Evolutionary conservation across 2,329 filamentous ascomycete species (phyloP).

Genomic region (Colletotrichum magnum): DNA sequence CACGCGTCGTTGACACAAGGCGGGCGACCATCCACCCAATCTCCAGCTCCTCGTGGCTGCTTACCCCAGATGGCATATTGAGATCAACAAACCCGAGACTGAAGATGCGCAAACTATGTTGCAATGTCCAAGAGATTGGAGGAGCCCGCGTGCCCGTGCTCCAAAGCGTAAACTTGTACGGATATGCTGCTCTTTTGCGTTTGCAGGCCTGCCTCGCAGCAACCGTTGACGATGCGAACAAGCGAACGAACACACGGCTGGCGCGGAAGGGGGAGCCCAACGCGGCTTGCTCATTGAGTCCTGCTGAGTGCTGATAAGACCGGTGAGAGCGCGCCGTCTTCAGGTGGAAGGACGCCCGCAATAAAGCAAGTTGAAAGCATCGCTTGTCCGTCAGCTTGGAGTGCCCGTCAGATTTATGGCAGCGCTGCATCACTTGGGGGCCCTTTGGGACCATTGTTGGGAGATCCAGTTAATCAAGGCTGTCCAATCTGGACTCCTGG

Average conservation of each 20-base stretch:
- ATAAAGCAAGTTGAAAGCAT: conserved; percentile 4
- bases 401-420: conserved; percentile 20
- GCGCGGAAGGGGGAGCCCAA: background rate
- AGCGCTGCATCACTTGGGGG: conserved; percentile 5
- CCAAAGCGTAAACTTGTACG: conserved; percentile 18
- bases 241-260: background rate
- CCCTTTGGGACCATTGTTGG: conserved; percentile 19
- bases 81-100: conserved; percentile 31
- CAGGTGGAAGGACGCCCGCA: conserved; percentile 27
- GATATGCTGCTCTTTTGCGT: background rate
- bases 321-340: conserved; percentile 15
- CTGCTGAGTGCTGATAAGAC: background rate
- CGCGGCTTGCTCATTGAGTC: background rate
- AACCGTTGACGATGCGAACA: background rate
- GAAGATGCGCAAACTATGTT: conserved; percentile 14
- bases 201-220: background rate
- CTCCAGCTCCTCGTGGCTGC: background rate
- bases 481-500: conserved; percentile 27
- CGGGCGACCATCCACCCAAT: background rate
- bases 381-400: conserved; percentile 9
- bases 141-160: conserved; percentile 12
- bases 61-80: conserved; percentile 29
- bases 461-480: conserved; percentile 39
- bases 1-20: conserved; percentile 20
- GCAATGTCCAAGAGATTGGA: conserved; percentile 27